These are phyloP conservation scores for Plasmodiophora brassicae DNA, from an alignment of 208 protist genomes.

Conservation along the genomic window DNA sequence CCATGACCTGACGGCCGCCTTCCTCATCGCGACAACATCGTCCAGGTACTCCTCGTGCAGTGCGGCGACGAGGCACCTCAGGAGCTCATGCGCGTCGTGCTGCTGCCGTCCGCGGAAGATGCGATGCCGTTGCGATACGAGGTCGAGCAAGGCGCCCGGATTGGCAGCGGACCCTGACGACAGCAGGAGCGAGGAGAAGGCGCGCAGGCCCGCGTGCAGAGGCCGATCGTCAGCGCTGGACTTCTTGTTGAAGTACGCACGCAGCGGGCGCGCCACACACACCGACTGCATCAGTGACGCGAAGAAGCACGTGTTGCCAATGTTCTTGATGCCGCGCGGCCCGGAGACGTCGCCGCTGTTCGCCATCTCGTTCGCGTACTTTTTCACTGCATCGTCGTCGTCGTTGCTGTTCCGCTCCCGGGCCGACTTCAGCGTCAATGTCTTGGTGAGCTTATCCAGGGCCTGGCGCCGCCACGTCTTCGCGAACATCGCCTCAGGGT, in stretches of 20 bases:
- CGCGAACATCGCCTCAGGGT: neutral
- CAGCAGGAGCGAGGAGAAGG: neutral
- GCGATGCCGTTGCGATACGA: neutral
- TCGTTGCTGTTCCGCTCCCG: neutral
- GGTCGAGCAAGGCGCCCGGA: neutral
- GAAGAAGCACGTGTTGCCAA: constrained; percentile 17
- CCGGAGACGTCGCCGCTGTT: neutral
- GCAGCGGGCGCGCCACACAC: neutral
- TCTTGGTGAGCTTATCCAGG: neutral
- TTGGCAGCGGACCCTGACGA: neutral
- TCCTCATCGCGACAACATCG: neutral
- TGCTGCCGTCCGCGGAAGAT: neutral
- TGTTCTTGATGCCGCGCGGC: neutral
- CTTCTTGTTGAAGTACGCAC: neutral
- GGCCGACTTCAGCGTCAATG: neutral
- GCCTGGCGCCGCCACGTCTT: neutral
- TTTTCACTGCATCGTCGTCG: neutral
- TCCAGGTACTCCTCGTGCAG: constrained; percentile 4
- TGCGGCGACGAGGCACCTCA: neutral
- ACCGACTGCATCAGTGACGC: neutral
- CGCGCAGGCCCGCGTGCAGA: neutral
- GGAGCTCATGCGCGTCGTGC: constrained; percentile 4
- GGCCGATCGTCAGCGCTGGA: neutral
- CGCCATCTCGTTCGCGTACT: neutral
- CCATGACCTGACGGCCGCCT: neutral